phyloP scores from a whole-genome alignment of 1,284 basidiomycete genomes.

The Leccinum variabile region DNA sequence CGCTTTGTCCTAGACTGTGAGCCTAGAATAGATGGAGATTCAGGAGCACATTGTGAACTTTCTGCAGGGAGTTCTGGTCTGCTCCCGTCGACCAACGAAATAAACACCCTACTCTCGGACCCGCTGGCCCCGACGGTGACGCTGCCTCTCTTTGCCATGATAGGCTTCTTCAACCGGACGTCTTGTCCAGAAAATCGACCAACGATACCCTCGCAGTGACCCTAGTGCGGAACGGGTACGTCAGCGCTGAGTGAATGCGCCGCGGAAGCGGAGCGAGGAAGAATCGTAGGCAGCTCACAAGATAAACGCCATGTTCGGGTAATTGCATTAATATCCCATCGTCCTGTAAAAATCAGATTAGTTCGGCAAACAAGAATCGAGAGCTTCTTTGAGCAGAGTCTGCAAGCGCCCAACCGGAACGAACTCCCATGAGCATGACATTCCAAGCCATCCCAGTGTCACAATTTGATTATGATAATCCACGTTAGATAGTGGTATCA shows the following conservation, averaged over 20 bases:
- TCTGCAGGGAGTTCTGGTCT: constrained; percentile 3
- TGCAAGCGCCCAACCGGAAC: background rate
- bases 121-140: constrained; percentile 9
- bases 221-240: constrained; percentile 39
- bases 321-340: constrained; percentile 84
- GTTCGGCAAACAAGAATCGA: constrained; percentile 2
- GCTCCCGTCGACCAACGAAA: constrained; percentile 19
- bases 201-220: constrained; percentile 90
- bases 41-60: constrained; percentile 10
- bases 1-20: constrained; percentile 21
- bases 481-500: background rate
- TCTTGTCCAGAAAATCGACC: constrained; percentile 73
- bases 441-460: background rate
- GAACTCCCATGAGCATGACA: background rate
- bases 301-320: constrained; percentile 53
- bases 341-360: constrained; percentile 47
- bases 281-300: constrained; percentile 47
- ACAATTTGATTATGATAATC: background rate
- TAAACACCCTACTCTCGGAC: constrained; percentile 17
- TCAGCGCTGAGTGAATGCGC: constrained; percentile 5
- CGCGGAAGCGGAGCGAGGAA: background rate
- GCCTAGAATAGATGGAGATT: constrained; percentile 24
- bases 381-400: background rate
- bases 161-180: constrained; percentile 77
- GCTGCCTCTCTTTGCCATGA: constrained; percentile 65